Evolutionary conservation across 140 eudicot genomes (phyloP).

Genomic region (Anethum foeniculum): DNA sequence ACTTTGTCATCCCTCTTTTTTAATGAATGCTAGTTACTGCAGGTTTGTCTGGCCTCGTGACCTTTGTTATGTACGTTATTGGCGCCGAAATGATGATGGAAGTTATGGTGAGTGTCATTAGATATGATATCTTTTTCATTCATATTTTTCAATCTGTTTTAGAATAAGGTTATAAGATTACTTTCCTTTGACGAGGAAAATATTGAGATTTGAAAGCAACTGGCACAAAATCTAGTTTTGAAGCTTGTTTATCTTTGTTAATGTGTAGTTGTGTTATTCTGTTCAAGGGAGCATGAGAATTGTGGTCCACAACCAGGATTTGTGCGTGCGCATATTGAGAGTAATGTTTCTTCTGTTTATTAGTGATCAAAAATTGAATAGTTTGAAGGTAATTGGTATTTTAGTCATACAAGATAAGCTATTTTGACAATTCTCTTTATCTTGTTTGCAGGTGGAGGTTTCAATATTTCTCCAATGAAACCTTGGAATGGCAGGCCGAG

Average conservation of each 20-base stretch:
- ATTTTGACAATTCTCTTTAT: constrained; percentile 8
- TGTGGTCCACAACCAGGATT: constrained; percentile 97
- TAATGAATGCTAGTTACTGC: constrained; percentile 18
- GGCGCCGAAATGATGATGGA: constrained; percentile 99
- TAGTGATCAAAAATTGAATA: neutral
- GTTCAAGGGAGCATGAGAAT: constrained; percentile 90
- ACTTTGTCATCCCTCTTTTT: neutral
- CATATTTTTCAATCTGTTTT: neutral
- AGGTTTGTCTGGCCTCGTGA: constrained; percentile 99
- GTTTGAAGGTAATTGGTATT: constrained; percentile 5
- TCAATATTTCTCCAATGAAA: constrained; percentile 79
- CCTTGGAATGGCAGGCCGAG: constrained; percentile 90
- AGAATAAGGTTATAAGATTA: neutral
- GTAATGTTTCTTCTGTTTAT: constrained; percentile 34
- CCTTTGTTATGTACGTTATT: constrained; percentile 95
- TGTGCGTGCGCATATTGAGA: constrained; percentile 96
- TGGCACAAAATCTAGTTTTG: neutral
- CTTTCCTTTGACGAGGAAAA: neutral
- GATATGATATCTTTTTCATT: neutral
- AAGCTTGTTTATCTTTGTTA: constrained; percentile 15
- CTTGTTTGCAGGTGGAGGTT: constrained; percentile 75
- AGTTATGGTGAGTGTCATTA: constrained; percentile 67
- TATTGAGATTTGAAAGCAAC: neutral
- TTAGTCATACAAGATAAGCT: constrained; percentile 16
- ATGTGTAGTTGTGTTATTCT: constrained; percentile 86